phyloP scores from a whole-genome alignment of 75 land plant genomes.

The Adiantum capillusveneris region DNA sequence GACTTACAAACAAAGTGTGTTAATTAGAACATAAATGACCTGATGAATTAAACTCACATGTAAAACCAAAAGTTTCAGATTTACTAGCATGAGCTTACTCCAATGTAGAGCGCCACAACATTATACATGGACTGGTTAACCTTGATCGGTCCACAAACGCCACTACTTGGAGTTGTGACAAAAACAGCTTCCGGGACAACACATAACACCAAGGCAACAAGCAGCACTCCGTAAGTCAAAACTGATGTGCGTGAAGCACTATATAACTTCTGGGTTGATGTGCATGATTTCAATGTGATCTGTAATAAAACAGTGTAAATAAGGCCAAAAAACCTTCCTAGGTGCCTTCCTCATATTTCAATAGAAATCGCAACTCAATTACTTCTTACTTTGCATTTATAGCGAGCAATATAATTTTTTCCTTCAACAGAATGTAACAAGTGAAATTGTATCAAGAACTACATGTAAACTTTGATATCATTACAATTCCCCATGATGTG shows the following conservation, averaged over 20 bases:
- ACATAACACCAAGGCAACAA: constrained; percentile 14
- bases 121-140: constrained; percentile 15
- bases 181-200: constrained; percentile 11
- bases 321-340: not conserved
- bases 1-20: no score
- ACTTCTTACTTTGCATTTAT: no score
- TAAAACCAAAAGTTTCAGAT: constrained; percentile 3
- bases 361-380: no score
- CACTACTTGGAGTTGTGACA: constrained; percentile 10
- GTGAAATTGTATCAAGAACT: no score
- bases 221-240: constrained; percentile 29
- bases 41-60: no score
- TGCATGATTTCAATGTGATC: constrained; percentile 17
- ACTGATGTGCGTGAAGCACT: constrained; percentile 36
- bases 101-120: constrained; percentile 11
- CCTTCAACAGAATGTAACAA: no score
- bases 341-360: no score
- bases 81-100: constrained; percentile 7
- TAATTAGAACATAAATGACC: no score
- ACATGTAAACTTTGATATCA: no score
- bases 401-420: no score
- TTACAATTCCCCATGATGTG: no score
- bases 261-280: constrained; percentile 21
- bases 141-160: constrained; percentile 25
- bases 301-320: not conserved